These are phyloP conservation scores for Monosporascus cannonballus DNA, from an alignment of 2,329 filamentous ascomycete genomes.

Conservation along the genomic window DNA sequence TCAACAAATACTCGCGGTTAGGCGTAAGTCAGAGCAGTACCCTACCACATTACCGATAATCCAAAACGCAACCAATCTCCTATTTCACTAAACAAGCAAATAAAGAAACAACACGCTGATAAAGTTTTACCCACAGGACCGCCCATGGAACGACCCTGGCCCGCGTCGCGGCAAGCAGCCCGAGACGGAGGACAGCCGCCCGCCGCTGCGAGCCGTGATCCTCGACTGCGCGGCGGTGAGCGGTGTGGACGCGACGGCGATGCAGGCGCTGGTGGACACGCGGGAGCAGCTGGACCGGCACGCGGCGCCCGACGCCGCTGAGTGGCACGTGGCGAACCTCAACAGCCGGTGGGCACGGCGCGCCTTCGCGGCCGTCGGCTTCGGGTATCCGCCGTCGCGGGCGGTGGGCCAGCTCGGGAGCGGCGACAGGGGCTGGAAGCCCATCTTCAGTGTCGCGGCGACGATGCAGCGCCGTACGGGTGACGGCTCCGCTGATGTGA, in stretches of 20 bases:
- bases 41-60: slow-evolving; percentile 12
- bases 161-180: slow-evolving; percentile 14
- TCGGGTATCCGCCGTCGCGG: slow-evolving; percentile 32
- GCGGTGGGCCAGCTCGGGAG: slow-evolving; percentile 5
- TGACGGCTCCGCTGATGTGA: too few species aligned
- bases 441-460: slow-evolving; percentile 20
- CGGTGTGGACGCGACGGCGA: slow-evolving; percentile 48
- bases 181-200: slow-evolving; percentile 21
- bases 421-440: slow-evolving; percentile 8
- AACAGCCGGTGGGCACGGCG: slow-evolving; percentile 50
- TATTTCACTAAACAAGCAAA: too few species aligned
- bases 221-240: slow-evolving; percentile 52
- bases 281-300: slow-evolving; percentile 48
- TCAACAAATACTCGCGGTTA: slow-evolving; percentile 37
- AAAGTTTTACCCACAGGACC: slow-evolving; percentile 17
- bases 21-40: slow-evolving; percentile 30
- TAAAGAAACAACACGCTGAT: background rate
- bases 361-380: slow-evolving; percentile 48
- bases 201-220: slow-evolving; percentile 43
- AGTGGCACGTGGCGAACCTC: slow-evolving; percentile 48
- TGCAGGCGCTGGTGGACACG: slow-evolving; percentile 48
- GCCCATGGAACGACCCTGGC: slow-evolving; percentile 36
- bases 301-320: slow-evolving; percentile 37
- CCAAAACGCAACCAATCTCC: background rate
- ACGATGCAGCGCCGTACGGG: slow-evolving; percentile 1